phyloP scores from a whole-genome alignment of 2,329 filamentous ascomycete species.

The Ophiostoma triangulosporum region DNA sequence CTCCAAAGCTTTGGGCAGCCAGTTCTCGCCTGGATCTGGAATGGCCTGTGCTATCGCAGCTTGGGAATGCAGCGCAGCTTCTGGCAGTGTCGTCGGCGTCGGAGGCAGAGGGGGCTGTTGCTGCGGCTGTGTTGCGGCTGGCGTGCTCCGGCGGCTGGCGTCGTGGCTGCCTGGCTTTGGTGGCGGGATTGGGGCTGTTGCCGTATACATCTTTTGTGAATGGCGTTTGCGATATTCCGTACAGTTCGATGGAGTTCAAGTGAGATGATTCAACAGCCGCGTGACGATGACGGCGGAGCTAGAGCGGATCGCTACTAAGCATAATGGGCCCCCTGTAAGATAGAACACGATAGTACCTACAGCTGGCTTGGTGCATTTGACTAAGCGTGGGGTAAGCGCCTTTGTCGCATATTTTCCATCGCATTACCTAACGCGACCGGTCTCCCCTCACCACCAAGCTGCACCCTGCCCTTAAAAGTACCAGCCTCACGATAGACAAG shows the following conservation, averaged over 20 bases:
- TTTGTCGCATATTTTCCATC: background rate
- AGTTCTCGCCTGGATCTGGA: constrained; percentile 53
- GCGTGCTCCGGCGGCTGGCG: constrained; percentile 52
- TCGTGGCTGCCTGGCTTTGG: constrained; percentile 61
- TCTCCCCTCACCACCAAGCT: background rate
- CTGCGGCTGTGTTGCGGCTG: constrained; percentile 34
- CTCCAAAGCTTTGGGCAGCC: constrained; percentile 63
- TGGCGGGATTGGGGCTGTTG: constrained; percentile 53
- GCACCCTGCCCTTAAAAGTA: background rate
- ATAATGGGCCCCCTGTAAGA: too few species aligned
- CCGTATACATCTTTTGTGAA: constrained; percentile 26
- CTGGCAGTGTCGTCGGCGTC: constrained; percentile 14
- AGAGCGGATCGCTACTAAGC: background rate
- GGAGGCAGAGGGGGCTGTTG: constrained; percentile 25
- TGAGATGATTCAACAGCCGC: background rate
- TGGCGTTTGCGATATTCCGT: constrained; percentile 8
- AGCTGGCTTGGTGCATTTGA: background rate
- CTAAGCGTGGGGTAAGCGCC: background rate
- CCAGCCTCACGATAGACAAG: background rate
- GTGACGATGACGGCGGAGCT: background rate
- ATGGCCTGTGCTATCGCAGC: constrained; percentile 24
- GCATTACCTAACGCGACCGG: background rate
- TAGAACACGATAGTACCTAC: too few species aligned
- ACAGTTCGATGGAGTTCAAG: background rate
- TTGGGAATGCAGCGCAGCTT: constrained; percentile 17